Evolutionary conservation across 2,329 filamentous ascomycete genomes (phyloP), one percentile per base, ranked within the genome.

Genomic region (Hypoxylon sp.): DNA sequence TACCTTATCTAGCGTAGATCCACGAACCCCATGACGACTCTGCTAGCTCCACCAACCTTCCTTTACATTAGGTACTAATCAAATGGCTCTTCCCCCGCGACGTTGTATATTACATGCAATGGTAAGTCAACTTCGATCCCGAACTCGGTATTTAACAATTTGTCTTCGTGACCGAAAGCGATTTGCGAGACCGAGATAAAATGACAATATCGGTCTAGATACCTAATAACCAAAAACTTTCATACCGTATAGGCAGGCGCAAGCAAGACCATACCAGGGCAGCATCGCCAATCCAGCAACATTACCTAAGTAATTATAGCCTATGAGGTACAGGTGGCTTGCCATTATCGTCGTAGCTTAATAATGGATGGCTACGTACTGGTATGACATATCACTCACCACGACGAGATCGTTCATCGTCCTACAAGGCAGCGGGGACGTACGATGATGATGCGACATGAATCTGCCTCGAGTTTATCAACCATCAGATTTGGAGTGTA

Each of bases 1-100:
- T 30, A 48, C 58, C 39, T 52, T 56, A 53, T 62, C 53, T 56
- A 60, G 50, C 20, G 53, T 41, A 59, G 54, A 62, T 65, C 50
- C 37, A 46, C 49, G 32, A n/a, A 56, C n/a, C 58, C 53, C 55
- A 62, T 62, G 58, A 62, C 62, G 62, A 65, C 43, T 56, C 47
- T 11, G 13, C 13, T 22, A 39, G 26, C 59, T 59, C 59, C 62
- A 59, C 55, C 62, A 51, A 62, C 54, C 56, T 62, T 59, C n/a
- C 10, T 46, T 44, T 53, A 49, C 51, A 17, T 30, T 5, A 37
- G 15, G 54, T 24, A 55, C 53, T 44, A 37, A 34, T 4, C 4
- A 34, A n/a, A 15, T 26, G 20, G 30, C 32, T 52, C 24, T n/a
- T 48, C 62, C 58, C 58, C 55, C 59, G 41, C 62, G 57, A 61